Evolutionary conservation across 2,329 filamentous ascomycete species (phyloP).

Genomic region (Chrysoporthe austroafricana): DNA sequence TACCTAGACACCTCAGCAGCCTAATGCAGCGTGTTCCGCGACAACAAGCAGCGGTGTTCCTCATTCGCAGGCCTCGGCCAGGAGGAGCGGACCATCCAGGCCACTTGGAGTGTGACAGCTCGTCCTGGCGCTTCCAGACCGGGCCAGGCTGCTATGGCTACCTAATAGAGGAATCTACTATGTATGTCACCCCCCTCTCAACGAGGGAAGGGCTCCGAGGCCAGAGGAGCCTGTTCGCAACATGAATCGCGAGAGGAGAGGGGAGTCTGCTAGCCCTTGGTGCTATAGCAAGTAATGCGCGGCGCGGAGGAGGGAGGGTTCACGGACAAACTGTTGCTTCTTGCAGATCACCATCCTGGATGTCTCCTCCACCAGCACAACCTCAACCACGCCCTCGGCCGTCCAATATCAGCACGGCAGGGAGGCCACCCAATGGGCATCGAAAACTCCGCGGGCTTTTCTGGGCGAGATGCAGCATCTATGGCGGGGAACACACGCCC

Average conservation of each 20-base stretch:
- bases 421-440: background rate
- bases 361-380: no score
- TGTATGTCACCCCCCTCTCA: background rate
- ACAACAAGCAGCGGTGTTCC: background rate
- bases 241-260: background rate
- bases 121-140: background rate
- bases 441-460: background rate
- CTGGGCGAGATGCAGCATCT: conserved; percentile 19
- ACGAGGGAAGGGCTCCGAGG: background rate
- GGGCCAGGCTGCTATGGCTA: background rate
- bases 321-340: background rate
- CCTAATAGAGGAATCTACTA: background rate
- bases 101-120: background rate
- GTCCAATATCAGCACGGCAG: background rate
- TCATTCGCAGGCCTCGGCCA: background rate
- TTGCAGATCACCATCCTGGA: no score
- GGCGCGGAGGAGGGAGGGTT: background rate
- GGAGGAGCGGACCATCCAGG: background rate
- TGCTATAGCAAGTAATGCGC: background rate
- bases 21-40: conserved; percentile 11
- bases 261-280: background rate
- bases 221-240: background rate
- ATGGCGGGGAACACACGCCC: conserved; percentile 15
- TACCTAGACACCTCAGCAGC: background rate
- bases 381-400: no score